Evolutionary conservation across 2,329 filamentous ascomycete species (phyloP).

Genomic region (Myriosclerotinia curreyana): DNA sequence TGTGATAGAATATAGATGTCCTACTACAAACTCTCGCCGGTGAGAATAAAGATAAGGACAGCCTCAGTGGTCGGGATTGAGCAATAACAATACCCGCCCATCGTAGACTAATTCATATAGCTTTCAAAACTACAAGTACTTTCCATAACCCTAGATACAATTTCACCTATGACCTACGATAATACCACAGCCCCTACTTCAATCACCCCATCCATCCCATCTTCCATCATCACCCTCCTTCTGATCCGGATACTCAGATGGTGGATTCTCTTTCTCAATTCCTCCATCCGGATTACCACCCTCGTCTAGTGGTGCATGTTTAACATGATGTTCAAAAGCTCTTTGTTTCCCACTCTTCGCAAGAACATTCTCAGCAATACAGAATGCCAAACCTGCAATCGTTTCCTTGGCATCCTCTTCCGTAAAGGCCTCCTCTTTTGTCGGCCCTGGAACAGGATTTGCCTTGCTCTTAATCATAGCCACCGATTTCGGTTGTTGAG

Average conservation of each 20-base stretch:
- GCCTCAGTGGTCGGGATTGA: background rate
- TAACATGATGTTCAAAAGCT: background rate
- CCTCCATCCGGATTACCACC: background rate
- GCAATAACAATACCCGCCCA: background rate
- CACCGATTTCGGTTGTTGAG: constrained; percentile 5
- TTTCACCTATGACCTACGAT: background rate
- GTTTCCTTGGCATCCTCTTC: background rate
- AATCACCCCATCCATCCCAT: background rate
- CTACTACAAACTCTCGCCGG: background rate
- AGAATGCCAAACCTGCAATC: background rate
- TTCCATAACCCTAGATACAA: background rate
- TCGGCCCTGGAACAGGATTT: background rate
- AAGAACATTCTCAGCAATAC: background rate
- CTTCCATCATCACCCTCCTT: background rate
- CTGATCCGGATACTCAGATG: background rate
- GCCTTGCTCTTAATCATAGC: background rate
- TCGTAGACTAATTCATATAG: background rate
- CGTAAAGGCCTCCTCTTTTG: background rate
- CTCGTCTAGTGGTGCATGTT: background rate
- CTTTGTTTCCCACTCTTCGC: background rate
- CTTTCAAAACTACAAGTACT: background rate
- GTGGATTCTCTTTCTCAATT: background rate
- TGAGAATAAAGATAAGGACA: background rate
- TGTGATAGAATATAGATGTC: too few relatives aligned
- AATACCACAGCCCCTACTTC: background rate